Evolutionary conservation across 495 filamentous ascomycete genomes (phyloP).

Genomic region (Rusavskia elegans): DNA sequence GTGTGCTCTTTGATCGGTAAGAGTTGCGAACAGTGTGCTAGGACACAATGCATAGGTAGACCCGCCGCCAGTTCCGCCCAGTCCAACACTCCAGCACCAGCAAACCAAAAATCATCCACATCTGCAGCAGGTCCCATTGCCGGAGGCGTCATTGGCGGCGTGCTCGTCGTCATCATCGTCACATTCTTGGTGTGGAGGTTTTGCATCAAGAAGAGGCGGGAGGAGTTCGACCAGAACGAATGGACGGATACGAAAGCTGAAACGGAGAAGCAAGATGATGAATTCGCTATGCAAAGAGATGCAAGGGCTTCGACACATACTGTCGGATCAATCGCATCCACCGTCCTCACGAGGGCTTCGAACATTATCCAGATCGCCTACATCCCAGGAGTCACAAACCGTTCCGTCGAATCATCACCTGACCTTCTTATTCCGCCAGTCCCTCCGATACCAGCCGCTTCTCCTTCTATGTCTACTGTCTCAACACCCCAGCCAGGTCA

Average conservation of each 20-base stretch:
- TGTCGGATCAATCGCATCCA: slow-evolving; percentile 81
- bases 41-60: slow-evolving; percentile 37
- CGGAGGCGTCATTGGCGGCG: slow-evolving; percentile 67
- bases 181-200: slow-evolving; percentile 76
- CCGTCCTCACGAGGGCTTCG: slow-evolving; percentile 85
- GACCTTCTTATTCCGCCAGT: slow-evolving; percentile 79
- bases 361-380: slow-evolving; percentile 99
- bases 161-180: slow-evolving; percentile 49
- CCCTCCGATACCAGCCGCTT: slow-evolving; percentile 68
- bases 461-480: slow-evolving; percentile 27
- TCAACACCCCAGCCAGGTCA: slow-evolving; percentile 36
- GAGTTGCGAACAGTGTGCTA: slow-evolving; percentile 41
- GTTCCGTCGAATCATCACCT: slow-evolving; percentile 67
- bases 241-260: slow-evolving; percentile 32
- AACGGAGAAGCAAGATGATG: slow-evolving; percentile 34
- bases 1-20: slow-evolving; percentile 40
- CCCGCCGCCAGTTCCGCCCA: slow-evolving; percentile 8
- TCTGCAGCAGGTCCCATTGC: slow-evolving; percentile 68
- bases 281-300: slow-evolving; percentile 44
- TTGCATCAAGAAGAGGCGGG: slow-evolving; percentile 65
- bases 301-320: slow-evolving; percentile 71
- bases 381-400: slow-evolving; percentile 92
- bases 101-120: slow-evolving; percentile 9
- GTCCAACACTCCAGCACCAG: slow-evolving; percentile 13
- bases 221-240: slow-evolving; percentile 36